Evolutionary conservation across 2,329 filamentous ascomycete genomes (phyloP).

Genomic region (Pezicula radicicola): DNA sequence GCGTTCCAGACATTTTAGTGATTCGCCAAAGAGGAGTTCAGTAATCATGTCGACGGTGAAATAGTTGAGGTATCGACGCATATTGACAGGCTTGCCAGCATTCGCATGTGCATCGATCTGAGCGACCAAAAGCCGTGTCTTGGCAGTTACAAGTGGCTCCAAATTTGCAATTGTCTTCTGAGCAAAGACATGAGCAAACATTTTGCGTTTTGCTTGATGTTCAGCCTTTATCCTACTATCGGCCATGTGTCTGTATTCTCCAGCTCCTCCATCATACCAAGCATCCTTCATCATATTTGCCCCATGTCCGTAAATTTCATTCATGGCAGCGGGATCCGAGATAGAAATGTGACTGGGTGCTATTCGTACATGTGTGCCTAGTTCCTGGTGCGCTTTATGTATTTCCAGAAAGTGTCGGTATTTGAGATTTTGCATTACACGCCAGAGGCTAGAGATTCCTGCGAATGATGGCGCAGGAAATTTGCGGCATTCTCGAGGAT

Average conservation of each 20-base stretch:
- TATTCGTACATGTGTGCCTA: conserved; percentile 32
- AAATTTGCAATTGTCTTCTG: conserved; percentile 48
- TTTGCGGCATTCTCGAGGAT: background rate
- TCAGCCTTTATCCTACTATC: conserved; percentile 48
- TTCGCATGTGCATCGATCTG: conserved; percentile 40
- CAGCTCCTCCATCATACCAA: conserved; percentile 40
- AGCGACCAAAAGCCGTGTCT: conserved; percentile 37
- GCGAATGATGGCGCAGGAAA: conserved; percentile 7
- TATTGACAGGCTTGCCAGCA: conserved; percentile 34
- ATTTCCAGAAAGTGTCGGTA: conserved; percentile 14
- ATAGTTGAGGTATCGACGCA: conserved; percentile 49
- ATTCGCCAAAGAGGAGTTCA: conserved; percentile 47
- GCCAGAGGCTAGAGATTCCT: conserved; percentile 16
- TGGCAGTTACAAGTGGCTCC: conserved; percentile 51
- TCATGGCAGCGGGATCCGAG: conserved; percentile 37
- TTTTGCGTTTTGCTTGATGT: conserved; percentile 47
- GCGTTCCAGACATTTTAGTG: conserved; percentile 45
- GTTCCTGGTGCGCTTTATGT: conserved; percentile 16
- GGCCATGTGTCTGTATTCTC: conserved; percentile 46
- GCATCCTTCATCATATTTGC: conserved; percentile 45
- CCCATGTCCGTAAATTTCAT: conserved; percentile 45
- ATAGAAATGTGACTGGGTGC: conserved; percentile 42
- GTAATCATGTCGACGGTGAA: conserved; percentile 53
- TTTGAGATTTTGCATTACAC: conserved; percentile 17
- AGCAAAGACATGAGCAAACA: conserved; percentile 46